phyloP scores from a whole-genome alignment of 2,329 filamentous ascomycete species.

The Fusarium metavorans region DNA sequence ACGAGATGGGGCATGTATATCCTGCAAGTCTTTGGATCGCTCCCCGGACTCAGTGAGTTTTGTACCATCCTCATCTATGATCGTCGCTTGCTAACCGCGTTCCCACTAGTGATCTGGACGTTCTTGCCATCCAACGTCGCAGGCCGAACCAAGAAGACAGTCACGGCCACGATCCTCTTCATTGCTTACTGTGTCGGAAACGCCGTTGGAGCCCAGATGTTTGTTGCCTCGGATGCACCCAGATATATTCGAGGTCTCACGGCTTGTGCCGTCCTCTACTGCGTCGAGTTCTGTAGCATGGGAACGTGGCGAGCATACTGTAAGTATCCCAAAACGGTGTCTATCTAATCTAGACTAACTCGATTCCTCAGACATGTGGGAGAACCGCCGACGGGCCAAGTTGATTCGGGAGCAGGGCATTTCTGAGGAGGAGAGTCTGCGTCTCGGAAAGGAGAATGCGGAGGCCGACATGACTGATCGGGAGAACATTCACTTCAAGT shows the following conservation, averaged over 20 bases:
- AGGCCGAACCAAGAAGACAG: slow-evolving; percentile 51
- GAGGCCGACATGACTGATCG: slow-evolving; percentile 43
- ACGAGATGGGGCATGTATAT: slow-evolving; percentile 50
- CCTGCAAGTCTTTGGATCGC: slow-evolving; percentile 42
- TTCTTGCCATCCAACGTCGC: slow-evolving; percentile 55
- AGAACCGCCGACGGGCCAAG: not conserved
- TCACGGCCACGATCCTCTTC: slow-evolving; percentile 40
- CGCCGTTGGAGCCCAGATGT: slow-evolving; percentile 34
- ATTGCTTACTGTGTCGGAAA: slow-evolving; percentile 42
- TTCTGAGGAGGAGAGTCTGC: slow-evolving; percentile 36
- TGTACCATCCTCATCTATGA: not conserved
- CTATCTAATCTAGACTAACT: not conserved
- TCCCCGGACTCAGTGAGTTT: slow-evolving; percentile 31
- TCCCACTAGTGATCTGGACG: slow-evolving; percentile 47
- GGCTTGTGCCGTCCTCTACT: not conserved
- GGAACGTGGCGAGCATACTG: not conserved
- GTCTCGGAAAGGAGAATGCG: slow-evolving; percentile 43
- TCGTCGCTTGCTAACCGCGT: not conserved
- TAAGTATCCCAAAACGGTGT: not conserved
- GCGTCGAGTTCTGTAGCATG: not conserved
- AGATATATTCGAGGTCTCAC: not conserved
- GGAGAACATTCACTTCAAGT: slow-evolving; percentile 42
- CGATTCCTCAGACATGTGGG: not conserved
- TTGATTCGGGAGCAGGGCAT: not conserved
- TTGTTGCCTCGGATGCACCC: not conserved